These are phyloP conservation scores for Xerophyta viscosa DNA, from an alignment of 106 monocot genomes.

Conservation along the genomic window DNA sequence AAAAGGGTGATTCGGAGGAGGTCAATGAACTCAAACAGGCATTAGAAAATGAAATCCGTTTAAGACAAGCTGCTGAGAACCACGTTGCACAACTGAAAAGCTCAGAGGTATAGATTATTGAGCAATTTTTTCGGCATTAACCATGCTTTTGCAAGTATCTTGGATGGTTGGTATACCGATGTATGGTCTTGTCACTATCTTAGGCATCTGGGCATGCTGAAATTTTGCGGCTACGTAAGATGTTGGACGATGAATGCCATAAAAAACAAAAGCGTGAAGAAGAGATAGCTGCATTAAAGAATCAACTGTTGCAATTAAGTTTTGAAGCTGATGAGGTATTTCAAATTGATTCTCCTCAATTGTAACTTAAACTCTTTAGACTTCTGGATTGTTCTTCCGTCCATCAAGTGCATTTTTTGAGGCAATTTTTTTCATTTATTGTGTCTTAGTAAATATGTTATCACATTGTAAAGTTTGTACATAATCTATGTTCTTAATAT, in stretches of 20 bases:
- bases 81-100: slow-evolving; percentile 70
- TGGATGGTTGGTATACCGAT: slow-evolving; percentile 1
- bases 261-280: slow-evolving; percentile 95
- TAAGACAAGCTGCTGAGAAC: slow-evolving; percentile 52
- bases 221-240: slow-evolving; percentile 52
- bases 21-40: slow-evolving; percentile 35
- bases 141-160: neutral
- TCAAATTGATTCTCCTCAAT: too few relatives aligned
- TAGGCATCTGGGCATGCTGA: slow-evolving; percentile 75
- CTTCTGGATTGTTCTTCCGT: too few relatives aligned
- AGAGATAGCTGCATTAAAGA: slow-evolving; percentile 68
- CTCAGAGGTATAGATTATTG: slow-evolving; percentile 42
- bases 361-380: too few relatives aligned
- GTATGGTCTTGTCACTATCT: slow-evolving; percentile 1
- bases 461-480: too few relatives aligned
- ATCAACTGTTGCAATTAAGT: slow-evolving; percentile 78
- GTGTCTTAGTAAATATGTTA: too few relatives aligned
- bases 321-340: slow-evolving; percentile 97
- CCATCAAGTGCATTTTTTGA: too few relatives aligned
- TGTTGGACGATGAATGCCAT: slow-evolving; percentile 76
- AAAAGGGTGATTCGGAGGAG: slow-evolving; percentile 11
- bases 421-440: too few relatives aligned
- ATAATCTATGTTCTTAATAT: too few relatives aligned
- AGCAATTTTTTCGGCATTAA: neutral
- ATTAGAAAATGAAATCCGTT: slow-evolving; percentile 49